These are phyloP conservation scores for Ophiostoma ulmi DNA, from an alignment of 2,329 filamentous ascomycete genomes.

Conservation along the genomic window DNA sequence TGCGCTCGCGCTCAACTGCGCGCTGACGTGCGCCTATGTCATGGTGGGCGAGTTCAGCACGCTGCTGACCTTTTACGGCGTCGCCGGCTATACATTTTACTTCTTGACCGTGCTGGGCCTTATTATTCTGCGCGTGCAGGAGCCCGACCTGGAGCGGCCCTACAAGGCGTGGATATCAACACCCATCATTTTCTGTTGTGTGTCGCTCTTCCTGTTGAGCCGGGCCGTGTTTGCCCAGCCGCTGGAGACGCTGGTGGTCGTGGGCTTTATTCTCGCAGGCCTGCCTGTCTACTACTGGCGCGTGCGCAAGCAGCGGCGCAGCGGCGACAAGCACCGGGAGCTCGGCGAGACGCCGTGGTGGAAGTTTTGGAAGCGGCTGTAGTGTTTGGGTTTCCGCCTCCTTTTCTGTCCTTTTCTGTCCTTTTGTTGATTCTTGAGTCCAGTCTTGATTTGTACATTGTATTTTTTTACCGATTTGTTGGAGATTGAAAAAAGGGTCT, in stretches of 20 bases:
- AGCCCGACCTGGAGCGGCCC: slow-evolving; percentile 81
- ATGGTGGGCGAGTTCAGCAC: slow-evolving; percentile 85
- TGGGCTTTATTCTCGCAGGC: slow-evolving; percentile 77
- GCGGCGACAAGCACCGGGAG: slow-evolving; percentile 44
- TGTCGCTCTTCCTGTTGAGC: slow-evolving; percentile 85
- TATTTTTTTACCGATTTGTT: background rate
- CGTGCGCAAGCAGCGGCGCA: slow-evolving; percentile 52
- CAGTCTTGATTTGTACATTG: background rate
- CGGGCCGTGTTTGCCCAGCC: slow-evolving; percentile 87
- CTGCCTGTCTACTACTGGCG: slow-evolving; percentile 87
- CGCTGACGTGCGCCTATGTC: slow-evolving; percentile 71
- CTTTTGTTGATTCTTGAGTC: background rate
- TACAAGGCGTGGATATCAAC: slow-evolving; percentile 97
- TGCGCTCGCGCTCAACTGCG: slow-evolving; percentile 76
- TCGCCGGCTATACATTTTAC: slow-evolving; percentile 96
- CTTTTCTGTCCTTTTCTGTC: background rate
- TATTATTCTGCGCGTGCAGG: slow-evolving; percentile 80
- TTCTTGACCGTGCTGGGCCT: slow-evolving; percentile 91
- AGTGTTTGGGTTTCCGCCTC: background rate
- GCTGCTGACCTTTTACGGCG: slow-evolving; percentile 92
- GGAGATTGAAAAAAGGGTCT: background rate
- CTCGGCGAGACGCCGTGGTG: slow-evolving; percentile 43
- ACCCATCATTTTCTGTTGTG: slow-evolving; percentile 96
- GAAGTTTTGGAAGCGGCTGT: slow-evolving; percentile 55
- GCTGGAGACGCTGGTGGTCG: slow-evolving; percentile 79